These are phyloP conservation scores for Diutina pseudorugosa DNA, from an alignment of 1,139 yeast species.

Conservation along the genomic window DNA sequence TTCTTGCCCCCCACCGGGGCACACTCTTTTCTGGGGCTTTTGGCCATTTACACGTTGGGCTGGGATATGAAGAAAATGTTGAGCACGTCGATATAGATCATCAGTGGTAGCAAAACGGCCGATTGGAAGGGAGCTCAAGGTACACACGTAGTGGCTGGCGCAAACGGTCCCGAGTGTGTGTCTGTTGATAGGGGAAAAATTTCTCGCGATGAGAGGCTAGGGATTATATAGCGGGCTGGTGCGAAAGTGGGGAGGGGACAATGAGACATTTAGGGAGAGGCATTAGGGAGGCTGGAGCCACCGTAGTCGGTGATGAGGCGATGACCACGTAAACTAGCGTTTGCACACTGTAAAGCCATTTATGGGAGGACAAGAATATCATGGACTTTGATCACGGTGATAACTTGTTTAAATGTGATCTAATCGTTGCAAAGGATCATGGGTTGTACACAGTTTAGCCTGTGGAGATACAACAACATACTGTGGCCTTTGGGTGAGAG, in stretches of 20 bases:
- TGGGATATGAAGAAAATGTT: constrained; percentile 1
- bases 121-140: background rate
- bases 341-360: too few relatives aligned
- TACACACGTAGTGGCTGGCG: background rate
- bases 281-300: too few relatives aligned
- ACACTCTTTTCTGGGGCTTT: constrained; percentile 4
- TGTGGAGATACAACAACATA: background rate
- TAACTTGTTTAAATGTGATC: too few relatives aligned
- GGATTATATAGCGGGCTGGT: background rate
- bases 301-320: too few relatives aligned
- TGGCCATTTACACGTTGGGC: constrained; percentile 4
- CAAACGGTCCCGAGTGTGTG: background rate
- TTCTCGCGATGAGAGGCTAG: constrained; percentile 3
- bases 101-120: background rate
- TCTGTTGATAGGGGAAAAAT: background rate
- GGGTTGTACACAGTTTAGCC: background rate
- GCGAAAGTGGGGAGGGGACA: background rate
- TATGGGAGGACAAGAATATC: too few relatives aligned
- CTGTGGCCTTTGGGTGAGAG: background rate
- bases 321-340: too few relatives aligned
- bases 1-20: constrained; percentile 2
- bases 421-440: too few relatives aligned
- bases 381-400: too few relatives aligned
- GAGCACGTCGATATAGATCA: constrained; percentile 2
- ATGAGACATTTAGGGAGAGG: background rate